Evolutionary conservation across 2,329 filamentous ascomycete species (phyloP), one percentile per base, ranked within the genome.

Genomic region (Anisogramma anomala): DNA sequence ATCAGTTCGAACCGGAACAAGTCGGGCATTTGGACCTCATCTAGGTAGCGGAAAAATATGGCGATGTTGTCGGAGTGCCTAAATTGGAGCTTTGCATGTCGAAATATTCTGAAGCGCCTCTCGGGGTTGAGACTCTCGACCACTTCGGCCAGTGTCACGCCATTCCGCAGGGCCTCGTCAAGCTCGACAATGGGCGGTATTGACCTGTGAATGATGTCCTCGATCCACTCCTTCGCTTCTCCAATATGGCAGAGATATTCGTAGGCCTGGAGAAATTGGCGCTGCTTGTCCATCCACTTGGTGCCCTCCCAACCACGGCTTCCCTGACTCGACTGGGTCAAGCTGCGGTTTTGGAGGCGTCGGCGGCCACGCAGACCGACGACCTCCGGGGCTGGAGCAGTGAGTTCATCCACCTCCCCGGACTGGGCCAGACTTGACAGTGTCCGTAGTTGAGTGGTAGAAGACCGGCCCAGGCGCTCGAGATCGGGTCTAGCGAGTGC

Each of bases 231-330:
- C 58, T 96, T 96, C 17, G 91, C 91, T 66, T 98, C 91, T 58
- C 91, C 91, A 50, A 98, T 96, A 57, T 98, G 91, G 58, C 91
- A 98, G 27, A 98, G 80, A 58, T 98, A 98, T 60, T 98, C 91
- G 57, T 98, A 98, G 6, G 91, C 91, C 60, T 94, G 85, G 39
- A 98, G 65, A 55, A 95, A 96, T 58, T 96, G 89, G 19, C 91
- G 77, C 58, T 98, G 89, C 58, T 94, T 91, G 60, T 98, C 91
- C 89, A 98, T 98, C 91, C 91, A 98, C 58, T 89, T 94, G 36
- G 84, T 77, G 15, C 80, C 79, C 48, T 84, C 77, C 81, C 87
- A 85, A 19, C 63, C 68, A 42, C 65, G 67, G 5, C 55, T 53
- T 8, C 59, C 58, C 48, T 67, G 67, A 48, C 69, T 64, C 32